Conservation (phyloP, 2,329 filamentous ascomycete genomes). For the Byssothecium circinans region DNA sequence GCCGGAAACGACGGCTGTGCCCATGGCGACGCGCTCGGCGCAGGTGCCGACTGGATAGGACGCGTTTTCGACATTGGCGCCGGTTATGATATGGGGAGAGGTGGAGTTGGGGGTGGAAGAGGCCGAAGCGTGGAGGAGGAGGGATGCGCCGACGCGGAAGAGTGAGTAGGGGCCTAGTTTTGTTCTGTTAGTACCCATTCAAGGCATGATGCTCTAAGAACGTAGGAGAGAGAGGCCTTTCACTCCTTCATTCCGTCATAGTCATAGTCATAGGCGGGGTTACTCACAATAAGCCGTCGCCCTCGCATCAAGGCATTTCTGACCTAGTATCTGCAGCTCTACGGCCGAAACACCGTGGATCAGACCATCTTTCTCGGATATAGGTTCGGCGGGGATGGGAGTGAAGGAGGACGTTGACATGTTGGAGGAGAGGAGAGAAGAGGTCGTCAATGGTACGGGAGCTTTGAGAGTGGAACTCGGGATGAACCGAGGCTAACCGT, state of each 20-base stretch:
- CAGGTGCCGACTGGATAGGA: conserved; percentile 93
- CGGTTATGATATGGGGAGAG: conserved; percentile 57
- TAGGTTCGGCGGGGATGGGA: conserved; percentile 26
- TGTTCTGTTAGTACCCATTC: not conserved
- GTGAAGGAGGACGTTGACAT: conserved; percentile 39
- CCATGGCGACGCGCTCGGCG: conserved; percentile 85
- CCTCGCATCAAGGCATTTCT: conserved; percentile 71
- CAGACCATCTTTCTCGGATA: conserved; percentile 45
- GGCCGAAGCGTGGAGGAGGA: conserved; percentile 56
- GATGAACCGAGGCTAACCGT: no score
- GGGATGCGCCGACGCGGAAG: conserved; percentile 84
- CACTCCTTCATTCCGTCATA: not conserved
- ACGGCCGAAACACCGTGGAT: conserved; percentile 58
- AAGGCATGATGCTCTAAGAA: no score
- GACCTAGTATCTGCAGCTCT: conserved; percentile 67
- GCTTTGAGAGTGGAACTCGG: conserved; percentile 3
- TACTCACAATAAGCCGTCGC: conserved; percentile 74
- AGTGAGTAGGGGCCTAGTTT: conserved; percentile 74
- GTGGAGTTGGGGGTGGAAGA: conserved; percentile 43
- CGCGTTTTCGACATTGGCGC: conserved; percentile 83
- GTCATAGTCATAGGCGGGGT: not conserved
- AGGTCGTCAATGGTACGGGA: not conserved
- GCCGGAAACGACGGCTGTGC: conserved; percentile 70
- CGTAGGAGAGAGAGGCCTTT: no score
- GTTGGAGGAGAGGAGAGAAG: conserved; percentile 28